Conservation (phyloP, 1,139 yeast genomes). For the Candida labiduridarum region DNA sequence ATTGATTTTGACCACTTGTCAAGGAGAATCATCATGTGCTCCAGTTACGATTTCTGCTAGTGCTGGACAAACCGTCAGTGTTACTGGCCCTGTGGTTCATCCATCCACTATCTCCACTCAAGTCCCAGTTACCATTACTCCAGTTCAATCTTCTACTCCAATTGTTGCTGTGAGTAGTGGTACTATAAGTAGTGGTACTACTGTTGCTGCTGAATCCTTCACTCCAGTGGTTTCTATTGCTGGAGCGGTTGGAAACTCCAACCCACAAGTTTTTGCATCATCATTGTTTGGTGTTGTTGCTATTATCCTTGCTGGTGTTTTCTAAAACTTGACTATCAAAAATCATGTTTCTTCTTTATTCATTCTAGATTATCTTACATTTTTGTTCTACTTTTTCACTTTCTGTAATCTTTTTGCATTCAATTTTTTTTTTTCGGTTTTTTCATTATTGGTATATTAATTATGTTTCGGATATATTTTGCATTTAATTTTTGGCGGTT, state of each 20-base stretch:
- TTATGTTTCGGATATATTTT: too few relatives aligned
- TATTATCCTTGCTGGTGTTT: slow-evolving; percentile 5
- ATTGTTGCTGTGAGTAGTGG: slow-evolving; percentile 20
- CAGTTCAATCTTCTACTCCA: slow-evolving; percentile 16
- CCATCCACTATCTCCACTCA: slow-evolving; percentile 3
- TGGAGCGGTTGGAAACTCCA: slow-evolving; percentile 20
- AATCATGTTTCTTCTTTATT: not conserved
- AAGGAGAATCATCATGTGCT: slow-evolving; percentile 3
- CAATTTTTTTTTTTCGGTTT: not conserved
- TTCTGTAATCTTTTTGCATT: not conserved
- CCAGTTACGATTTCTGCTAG: slow-evolving; percentile 10
- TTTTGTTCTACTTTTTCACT: not conserved
- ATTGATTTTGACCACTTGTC: slow-evolving; percentile 9
- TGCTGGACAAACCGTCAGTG: slow-evolving; percentile 10
- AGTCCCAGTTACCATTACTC: slow-evolving; percentile 5
- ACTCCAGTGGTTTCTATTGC: slow-evolving; percentile 15
- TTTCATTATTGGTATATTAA: not conserved
- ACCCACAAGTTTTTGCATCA: slow-evolving; percentile 17
- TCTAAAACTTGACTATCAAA: not conserved
- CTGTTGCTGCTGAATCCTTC: slow-evolving; percentile 12
- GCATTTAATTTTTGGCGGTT: not conserved
- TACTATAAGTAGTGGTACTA: slow-evolving; percentile 15
- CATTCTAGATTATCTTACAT: not conserved
- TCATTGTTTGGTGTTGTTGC: slow-evolving; percentile 9
- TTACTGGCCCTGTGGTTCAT: slow-evolving; percentile 5